Evolutionary conservation across 1,139 yeast genomes (phyloP).

Genomic region (Geotrichum europaeum): DNA sequence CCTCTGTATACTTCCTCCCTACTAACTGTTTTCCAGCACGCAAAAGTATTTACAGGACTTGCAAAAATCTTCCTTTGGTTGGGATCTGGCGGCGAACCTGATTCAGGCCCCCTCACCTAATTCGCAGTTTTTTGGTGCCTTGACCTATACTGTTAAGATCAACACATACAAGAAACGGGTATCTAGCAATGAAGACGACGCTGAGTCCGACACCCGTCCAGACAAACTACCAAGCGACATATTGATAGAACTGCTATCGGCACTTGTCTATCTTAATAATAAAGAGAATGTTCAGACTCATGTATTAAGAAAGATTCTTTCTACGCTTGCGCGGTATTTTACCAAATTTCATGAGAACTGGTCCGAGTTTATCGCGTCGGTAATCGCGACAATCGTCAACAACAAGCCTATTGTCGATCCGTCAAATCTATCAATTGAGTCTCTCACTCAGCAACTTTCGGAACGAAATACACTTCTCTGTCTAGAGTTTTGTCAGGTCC

Average conservation of each 20-base stretch:
- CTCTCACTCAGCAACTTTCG: conserved; percentile 1
- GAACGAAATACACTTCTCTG: conserved; percentile 10
- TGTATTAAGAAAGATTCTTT: conserved; percentile 34
- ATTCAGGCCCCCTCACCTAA: conserved; percentile 37
- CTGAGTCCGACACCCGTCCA: background rate
- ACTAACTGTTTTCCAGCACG: conserved; percentile 21
- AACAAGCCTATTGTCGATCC: background rate
- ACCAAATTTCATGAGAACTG: conserved; percentile 33
- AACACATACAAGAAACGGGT: conserved; percentile 25
- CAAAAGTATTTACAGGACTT: conserved; percentile 45
- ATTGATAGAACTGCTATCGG: conserved; percentile 27
- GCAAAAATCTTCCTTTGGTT: conserved; percentile 48
- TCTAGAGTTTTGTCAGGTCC: conserved; percentile 26
- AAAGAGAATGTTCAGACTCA: conserved; percentile 22
- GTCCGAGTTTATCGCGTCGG: conserved; percentile 27
- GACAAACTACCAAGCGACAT: conserved; percentile 17
- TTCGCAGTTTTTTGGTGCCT: conserved; percentile 58
- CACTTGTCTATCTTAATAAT: conserved; percentile 24
- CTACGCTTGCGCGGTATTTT: conserved; percentile 30
- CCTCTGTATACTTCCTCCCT: background rate
- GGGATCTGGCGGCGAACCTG: conserved; percentile 43
- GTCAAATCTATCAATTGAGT: conserved; percentile 2
- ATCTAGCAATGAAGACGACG: background rate
- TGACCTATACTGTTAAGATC: conserved; percentile 50
- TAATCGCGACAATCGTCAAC: conserved; percentile 16